Conservation (phyloP, 78 protist genomes). For the Mantamonas sphyraenae region DNA sequence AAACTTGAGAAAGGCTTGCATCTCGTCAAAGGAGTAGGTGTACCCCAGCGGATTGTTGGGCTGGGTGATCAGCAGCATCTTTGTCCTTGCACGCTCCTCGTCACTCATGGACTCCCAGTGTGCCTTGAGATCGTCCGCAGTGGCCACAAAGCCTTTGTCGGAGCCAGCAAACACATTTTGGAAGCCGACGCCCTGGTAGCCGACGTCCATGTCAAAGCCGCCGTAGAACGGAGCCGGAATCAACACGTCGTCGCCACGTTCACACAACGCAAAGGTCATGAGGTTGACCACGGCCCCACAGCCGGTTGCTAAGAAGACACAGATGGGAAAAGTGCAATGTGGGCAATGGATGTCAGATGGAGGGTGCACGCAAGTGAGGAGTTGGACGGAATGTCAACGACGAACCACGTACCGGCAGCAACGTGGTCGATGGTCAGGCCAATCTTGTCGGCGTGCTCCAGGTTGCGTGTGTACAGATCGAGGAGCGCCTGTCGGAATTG, state of each 20-base stretch:
- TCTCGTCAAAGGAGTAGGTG: background rate
- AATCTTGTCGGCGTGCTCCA: too few relatives aligned
- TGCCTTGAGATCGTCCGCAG: background rate
- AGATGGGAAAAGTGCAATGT: too few relatives aligned
- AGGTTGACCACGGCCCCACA: too few relatives aligned
- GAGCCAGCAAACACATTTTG: background rate
- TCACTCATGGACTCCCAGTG: too few relatives aligned
- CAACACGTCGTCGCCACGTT: background rate
- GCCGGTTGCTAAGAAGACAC: too few relatives aligned
- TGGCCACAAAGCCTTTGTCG: background rate
- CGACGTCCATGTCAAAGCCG: conserved; percentile 11
- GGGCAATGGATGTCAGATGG: too few relatives aligned
- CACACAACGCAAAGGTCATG: background rate
- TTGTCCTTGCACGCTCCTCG: background rate
- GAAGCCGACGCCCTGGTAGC: background rate
- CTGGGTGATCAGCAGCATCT: background rate
- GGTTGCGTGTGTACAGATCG: too few relatives aligned
- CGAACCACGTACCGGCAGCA: too few relatives aligned
- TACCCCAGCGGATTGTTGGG: conserved; percentile 4
- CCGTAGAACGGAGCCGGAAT: background rate
- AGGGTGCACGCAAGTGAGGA: too few relatives aligned
- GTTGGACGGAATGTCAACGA: too few relatives aligned
- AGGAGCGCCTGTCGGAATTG: too few relatives aligned
- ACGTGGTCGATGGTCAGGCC: too few relatives aligned
- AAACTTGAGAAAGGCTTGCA: background rate